Evolutionary conservation across 495 filamentous ascomycete genomes (phyloP).

Genomic region (Penicillium paxilli): DNA sequence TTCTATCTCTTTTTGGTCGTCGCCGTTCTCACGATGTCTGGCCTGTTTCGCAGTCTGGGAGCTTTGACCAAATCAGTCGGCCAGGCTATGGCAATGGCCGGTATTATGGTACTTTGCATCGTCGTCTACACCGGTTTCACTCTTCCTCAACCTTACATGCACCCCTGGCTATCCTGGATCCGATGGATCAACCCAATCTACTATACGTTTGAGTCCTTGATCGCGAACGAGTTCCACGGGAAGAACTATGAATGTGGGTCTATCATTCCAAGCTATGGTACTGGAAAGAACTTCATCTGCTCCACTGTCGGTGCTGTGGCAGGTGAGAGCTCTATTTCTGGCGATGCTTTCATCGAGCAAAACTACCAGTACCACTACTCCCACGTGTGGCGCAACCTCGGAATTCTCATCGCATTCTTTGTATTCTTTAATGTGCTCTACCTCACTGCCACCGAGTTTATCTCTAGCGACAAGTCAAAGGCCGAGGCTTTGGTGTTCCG

Average conservation of each 20-base stretch:
- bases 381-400: conserved; percentile 65
- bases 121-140: conserved; percentile 47
- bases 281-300: conserved; percentile 42
- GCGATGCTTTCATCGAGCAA: conserved; percentile 50
- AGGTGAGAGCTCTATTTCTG: conserved; percentile 46
- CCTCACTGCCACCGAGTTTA: conserved; percentile 36
- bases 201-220: conserved; percentile 40
- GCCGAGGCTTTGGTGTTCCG: conserved; percentile 38
- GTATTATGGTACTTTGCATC: conserved; percentile 39
- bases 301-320: conserved; percentile 52
- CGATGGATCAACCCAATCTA: conserved; percentile 41
- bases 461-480: conserved; percentile 30
- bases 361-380: conserved; percentile 52
- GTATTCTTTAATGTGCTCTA: conserved; percentile 52
- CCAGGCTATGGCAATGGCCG: conserved; percentile 45
- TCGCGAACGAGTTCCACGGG: conserved; percentile 59
- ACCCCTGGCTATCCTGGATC: conserved; percentile 48
- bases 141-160: conserved; percentile 42
- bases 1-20: conserved; percentile 52
- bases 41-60: conserved; percentile 43
- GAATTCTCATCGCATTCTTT: conserved; percentile 60
- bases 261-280: conserved; percentile 40
- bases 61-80: conserved; percentile 36
- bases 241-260: conserved; percentile 43
- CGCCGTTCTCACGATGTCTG: conserved; percentile 52